Evolutionary conservation across 768 basidiomycete species (phyloP), one percentile per base, ranked within the genome.

Genomic region (Xanthoconium purpureum): DNA sequence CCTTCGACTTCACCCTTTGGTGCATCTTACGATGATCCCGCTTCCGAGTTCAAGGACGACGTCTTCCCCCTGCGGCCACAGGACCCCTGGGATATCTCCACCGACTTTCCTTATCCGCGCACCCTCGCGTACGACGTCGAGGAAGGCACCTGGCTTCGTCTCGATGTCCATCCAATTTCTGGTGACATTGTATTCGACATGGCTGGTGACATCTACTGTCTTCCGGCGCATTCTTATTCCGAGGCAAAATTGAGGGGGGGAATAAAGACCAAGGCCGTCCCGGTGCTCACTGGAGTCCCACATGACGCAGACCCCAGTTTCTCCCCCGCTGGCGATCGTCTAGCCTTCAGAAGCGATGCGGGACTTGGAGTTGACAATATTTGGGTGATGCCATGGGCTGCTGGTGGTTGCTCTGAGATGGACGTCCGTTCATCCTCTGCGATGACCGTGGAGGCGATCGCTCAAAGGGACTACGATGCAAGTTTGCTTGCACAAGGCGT

Each of bases 111-210:
- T n/a, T 81, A 83, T 70, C 83, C 86, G 2, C 82, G 87, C n/a
- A 71, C 70, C 18, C 73, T 89, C 33, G 78, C 81, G 53, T 90
- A 85, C 66, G 83, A 88, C 54, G 87, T 89, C 14, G 74, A 78
- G 40, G 85, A 89, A 65, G 88, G 88, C 9, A 89, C 88, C 36
- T 90, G 87, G 87, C 72, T 89, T 51, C 78, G 87, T 12, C 78
- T 89, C 32, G 88, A 89, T 63, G 87, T 88, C 2, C 83, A 87
- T 58, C 85, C 85, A n/a, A 71, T 73, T 51, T 78, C 80, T 3
- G 87, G 88, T 13, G 88, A 89, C 60, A 79, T 89, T 44, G 77
- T 88, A 8, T 89, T 88, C 53, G 88, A 88, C 66, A 87, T 89
- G 80, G 70, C 84, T 8, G 88, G 88, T 3, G 87, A 90, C 64